A percentile compares a stretch with the other conserved stretches of the same genome.
Evolutionary conservation across 129 eudicot species (phyloP).

Genomic region (Chrysanthemum lavandulifolium): DNA sequence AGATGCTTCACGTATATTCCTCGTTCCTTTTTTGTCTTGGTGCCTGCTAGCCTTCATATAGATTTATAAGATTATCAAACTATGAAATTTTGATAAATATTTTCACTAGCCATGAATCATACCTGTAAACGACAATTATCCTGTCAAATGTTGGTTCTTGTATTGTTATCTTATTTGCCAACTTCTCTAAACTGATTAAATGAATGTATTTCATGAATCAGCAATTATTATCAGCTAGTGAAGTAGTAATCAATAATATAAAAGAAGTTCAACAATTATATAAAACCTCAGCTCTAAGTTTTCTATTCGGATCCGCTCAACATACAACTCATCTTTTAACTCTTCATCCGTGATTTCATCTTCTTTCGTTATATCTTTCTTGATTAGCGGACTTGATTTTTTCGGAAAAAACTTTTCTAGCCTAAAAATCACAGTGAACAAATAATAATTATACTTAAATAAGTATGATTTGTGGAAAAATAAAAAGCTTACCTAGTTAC

Average conservation of each 20-base stretch:
- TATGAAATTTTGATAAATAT: background rate
- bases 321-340: slow-evolving; percentile 50
- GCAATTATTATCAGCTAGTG: background rate
- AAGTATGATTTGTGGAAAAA: background rate
- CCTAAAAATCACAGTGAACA: slow-evolving; percentile 39
- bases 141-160: slow-evolving; percentile 98
- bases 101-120: background rate
- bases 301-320: slow-evolving; percentile 86
- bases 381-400: slow-evolving; percentile 36
- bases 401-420: slow-evolving; percentile 44
- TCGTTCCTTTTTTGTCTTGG: slow-evolving; percentile 47
- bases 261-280: no score
- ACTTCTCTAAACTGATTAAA: slow-evolving; percentile 56
- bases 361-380: slow-evolving; percentile 41
- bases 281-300: slow-evolving; percentile 76
- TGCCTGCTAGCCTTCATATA: slow-evolving; percentile 61
- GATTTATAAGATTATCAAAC: background rate
- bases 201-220: slow-evolving; percentile 9
- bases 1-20: slow-evolving; percentile 91
- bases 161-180: slow-evolving; percentile 70
- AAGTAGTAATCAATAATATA: no score
- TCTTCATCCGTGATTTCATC: slow-evolving; percentile 44
- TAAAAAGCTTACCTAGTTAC: slow-evolving; percentile 47
- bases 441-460: background rate
- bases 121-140: slow-evolving; percentile 98